Conservation (phyloP, 2,329 filamentous ascomycete species). For the Penicillium occitanis region DNA sequence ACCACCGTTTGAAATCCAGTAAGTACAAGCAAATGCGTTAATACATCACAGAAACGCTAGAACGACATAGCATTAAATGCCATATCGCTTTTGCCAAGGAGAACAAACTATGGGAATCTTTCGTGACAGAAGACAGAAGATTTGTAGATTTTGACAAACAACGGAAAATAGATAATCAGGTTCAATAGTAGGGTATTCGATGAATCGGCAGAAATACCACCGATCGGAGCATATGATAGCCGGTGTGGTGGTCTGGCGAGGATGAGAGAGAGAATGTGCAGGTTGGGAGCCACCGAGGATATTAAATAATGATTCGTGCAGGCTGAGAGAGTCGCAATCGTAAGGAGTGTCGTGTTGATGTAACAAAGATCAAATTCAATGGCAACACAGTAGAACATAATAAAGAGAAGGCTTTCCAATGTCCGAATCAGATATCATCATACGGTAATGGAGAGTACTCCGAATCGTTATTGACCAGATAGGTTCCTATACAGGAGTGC, state of each 20-base stretch:
- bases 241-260: background rate
- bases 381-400: background rate
- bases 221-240: slow-evolving; percentile 4
- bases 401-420: too few relatives aligned
- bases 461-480: too few relatives aligned
- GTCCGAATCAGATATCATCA: too few relatives aligned
- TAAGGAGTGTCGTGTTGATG: slow-evolving; percentile 21
- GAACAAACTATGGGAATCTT: background rate
- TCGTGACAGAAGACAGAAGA: slow-evolving; percentile 1
- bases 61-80: background rate
- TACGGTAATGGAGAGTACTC: too few relatives aligned
- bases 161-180: slow-evolving; percentile 1
- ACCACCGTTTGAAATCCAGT: slow-evolving; percentile 8
- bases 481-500: too few relatives aligned
- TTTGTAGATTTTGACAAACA: slow-evolving; percentile 12
- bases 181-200: slow-evolving; percentile 18
- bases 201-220: slow-evolving; percentile 5
- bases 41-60: background rate
- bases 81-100: background rate
- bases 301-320: too few relatives aligned
- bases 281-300: too few relatives aligned
- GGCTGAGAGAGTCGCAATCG: slow-evolving; percentile 5
- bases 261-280: too few relatives aligned
- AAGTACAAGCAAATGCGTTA: slow-evolving; percentile 13
- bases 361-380: slow-evolving; percentile 1